Evolutionary conservation across 2,329 filamentous ascomycete species (phyloP), one percentile per base, ranked within the genome.

Genomic region (Fusarium liriodendri): DNA sequence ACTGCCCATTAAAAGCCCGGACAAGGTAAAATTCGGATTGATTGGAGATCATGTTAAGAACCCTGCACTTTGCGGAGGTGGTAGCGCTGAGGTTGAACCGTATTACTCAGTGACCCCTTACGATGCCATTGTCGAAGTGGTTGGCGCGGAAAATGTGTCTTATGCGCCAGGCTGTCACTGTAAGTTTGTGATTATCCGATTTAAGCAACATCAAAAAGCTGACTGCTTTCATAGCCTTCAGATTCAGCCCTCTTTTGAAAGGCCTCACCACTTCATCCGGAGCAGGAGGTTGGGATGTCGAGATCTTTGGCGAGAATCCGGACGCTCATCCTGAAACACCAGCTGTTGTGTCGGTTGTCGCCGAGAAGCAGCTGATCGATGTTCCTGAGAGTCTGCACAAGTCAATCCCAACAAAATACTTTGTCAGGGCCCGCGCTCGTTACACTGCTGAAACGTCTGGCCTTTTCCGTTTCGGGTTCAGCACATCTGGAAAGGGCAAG

Each of bases 41-140:
- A 79, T 83, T 35, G 81, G 82, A 2, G 79, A 82, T 14, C 89
- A 89, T 16, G 75, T 81, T 33, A 80, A 80, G 55, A 75, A 78
- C 8, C 79, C 82, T 27, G 70, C 80, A 14, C 74, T 81, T 1
- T 78, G 79, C 1, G 82, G 82, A 1, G 81, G 82, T 18, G 82
- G 82, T 6, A 82, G 80, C 25, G 81, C 82, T 1, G 78, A 79
- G 2, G 75, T 83, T 10, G 78, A 80, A 29, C 80, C 81, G 9
- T 81, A 83, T 70, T 82, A 82, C 32, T 72, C 76, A 0, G 74
- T 82, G 3, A 81, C 79, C 0, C 75, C 82, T 1, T 81, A 78
- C 9, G 79, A 83, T 10, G 81, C 79, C 3, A 74, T 82, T 11
- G 71, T 63, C 0, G 79, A 80, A 35, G 74, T 72, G 1, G 68